Conservation (phyloP, 73 alveolate species). For the Stentor coeruleus region DNA sequence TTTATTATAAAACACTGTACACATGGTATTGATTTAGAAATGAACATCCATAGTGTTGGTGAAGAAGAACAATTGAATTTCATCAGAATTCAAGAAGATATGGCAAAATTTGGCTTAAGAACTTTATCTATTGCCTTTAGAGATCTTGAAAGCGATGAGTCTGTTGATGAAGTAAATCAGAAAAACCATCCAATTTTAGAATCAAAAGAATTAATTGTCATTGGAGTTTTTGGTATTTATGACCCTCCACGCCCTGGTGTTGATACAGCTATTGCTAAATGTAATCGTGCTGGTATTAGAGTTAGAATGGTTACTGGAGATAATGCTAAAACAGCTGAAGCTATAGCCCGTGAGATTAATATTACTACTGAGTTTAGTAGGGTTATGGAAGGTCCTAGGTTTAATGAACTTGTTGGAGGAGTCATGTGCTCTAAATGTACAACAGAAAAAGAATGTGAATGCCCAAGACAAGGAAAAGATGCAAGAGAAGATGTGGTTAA, state of each 20-base stretch:
- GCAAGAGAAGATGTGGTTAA: slow-evolving; percentile 64
- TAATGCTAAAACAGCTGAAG: slow-evolving; percentile 70
- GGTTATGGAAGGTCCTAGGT: slow-evolving; percentile 59
- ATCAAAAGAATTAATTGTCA: slow-evolving; percentile 47
- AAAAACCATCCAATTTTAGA: slow-evolving; percentile 47
- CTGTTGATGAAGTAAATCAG: slow-evolving; percentile 35
- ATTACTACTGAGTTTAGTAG: slow-evolving; percentile 34
- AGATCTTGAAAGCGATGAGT: slow-evolving; percentile 38
- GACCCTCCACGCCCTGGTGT: slow-evolving; percentile 69
- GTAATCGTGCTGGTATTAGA: slow-evolving; percentile 43
- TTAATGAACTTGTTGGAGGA: slow-evolving; percentile 91
- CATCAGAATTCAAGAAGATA: slow-evolving; percentile 51
- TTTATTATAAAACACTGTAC: slow-evolving; percentile 51
- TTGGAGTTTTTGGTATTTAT: slow-evolving; percentile 71
- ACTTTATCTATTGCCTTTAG: slow-evolving; percentile 37
- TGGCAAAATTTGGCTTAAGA: slow-evolving; percentile 55
- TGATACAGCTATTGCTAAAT: slow-evolving; percentile 34
- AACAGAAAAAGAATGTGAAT: slow-evolving; percentile 29
- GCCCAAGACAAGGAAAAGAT: slow-evolving; percentile 29
- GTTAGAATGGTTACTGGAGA: slow-evolving; percentile 70
- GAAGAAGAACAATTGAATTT: slow-evolving; percentile 35
- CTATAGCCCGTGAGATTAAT: slow-evolving; percentile 80
- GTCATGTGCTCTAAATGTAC: slow-evolving; percentile 63
- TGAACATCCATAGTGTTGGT: slow-evolving; percentile 34
- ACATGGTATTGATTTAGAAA: slow-evolving; percentile 37